Percentiles rank a stretch among this genome's conserved stretches.
Conservation (phyloP, 345 rosid genomes). For the Aegle marmelos region DNA sequence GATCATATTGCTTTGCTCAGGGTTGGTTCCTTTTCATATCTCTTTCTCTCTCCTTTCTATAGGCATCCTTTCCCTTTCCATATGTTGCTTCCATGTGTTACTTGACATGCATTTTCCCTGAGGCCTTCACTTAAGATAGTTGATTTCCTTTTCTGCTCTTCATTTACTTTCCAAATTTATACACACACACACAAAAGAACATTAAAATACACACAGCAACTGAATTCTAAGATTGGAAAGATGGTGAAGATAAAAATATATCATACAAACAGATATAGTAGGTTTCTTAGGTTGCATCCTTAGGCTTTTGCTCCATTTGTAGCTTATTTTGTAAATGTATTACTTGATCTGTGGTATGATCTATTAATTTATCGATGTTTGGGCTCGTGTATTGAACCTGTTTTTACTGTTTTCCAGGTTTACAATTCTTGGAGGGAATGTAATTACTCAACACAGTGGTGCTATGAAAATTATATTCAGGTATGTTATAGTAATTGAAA, state of each 20-base stretch:
- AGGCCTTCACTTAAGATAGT: conserved; percentile 8
- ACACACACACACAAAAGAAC: too few species aligned
- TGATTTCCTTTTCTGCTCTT: not conserved
- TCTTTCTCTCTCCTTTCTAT: not conserved
- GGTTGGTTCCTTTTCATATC: conserved; percentile 39
- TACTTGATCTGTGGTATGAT: not conserved
- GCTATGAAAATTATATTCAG: conserved; percentile 98
- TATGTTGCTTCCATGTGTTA: not conserved
- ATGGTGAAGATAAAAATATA: conserved; percentile 1
- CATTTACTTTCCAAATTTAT: too few species aligned
- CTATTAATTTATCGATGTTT: not conserved
- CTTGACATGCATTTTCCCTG: not conserved
- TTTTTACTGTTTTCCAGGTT: conserved; percentile 47
- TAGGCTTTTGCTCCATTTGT: not conserved
- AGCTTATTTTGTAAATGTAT: not conserved
- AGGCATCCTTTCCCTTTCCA: not conserved
- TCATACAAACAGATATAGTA: not conserved
- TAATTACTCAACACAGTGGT: conserved; percentile 95
- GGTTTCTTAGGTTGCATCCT: not conserved
- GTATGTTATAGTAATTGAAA: conserved; percentile 24
- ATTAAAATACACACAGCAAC: not conserved
- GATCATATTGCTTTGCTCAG: conserved; percentile 90
- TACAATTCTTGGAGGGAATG: conserved; percentile 95
- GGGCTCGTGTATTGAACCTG: conserved; percentile 10
- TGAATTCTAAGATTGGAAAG: not conserved